These are phyloP conservation scores for Cucumis cinereus DNA, from an alignment of 306 rosid genomes.

Conservation along the genomic window DNA sequence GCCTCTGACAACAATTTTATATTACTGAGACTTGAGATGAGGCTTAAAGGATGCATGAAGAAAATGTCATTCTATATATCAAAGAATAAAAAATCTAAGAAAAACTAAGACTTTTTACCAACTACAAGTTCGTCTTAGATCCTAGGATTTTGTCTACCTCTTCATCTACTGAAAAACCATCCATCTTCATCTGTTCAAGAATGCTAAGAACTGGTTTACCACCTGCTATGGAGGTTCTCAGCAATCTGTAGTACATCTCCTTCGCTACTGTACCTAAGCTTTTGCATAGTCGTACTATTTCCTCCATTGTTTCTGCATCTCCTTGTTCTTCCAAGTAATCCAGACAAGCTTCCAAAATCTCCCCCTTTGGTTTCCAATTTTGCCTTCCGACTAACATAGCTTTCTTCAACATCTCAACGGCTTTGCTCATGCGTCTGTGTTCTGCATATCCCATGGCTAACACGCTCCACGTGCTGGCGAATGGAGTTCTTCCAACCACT, in stretches of 20 bases:
- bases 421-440: conserved; percentile 10
- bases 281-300: conserved; percentile 5
- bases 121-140: conserved; percentile 8
- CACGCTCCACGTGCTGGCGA: conserved; percentile 20
- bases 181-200: conserved; percentile 7
- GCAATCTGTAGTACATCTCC: conserved; percentile 13
- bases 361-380: conserved; percentile 15
- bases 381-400: conserved; percentile 15
- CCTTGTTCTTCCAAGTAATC: conserved; percentile 20
- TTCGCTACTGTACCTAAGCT: conserved; percentile 6
- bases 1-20: neutral
- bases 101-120: neutral
- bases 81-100: neutral
- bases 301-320: conserved; percentile 21
- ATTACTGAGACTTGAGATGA: neutral
- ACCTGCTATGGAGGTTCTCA: conserved; percentile 14
- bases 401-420: conserved; percentile 25
- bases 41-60: neutral
- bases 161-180: conserved; percentile 13
- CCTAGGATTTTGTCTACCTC: neutral
- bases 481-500: conserved; percentile 15
- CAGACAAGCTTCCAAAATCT: conserved; percentile 16
- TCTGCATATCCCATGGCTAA: conserved; percentile 24
- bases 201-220: conserved; percentile 11
- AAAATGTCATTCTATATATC: neutral